Evolutionary conservation across 2,329 filamentous ascomycete genomes (phyloP), one percentile per base, ranked within the genome.

Genomic region (Grosmannia huntii): DNA sequence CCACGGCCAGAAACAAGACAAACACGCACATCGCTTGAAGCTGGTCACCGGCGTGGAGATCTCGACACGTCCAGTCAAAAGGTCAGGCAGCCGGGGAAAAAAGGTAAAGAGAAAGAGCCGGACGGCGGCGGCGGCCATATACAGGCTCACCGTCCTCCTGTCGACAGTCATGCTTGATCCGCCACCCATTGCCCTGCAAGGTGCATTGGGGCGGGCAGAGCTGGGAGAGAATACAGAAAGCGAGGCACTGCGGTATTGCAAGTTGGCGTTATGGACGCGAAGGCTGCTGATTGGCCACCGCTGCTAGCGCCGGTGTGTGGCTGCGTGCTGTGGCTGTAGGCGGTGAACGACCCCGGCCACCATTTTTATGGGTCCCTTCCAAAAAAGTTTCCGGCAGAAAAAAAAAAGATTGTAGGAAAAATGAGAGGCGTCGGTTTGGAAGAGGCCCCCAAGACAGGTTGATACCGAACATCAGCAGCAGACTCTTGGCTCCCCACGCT

Each of bases 21-120:
- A 16, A 2, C 9, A 33, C 86, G 72, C 79, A 95, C 91, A 77
- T 82, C 94, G 83, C 77, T 97, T 97, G 81, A 96, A 99, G 80
- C 92, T 96, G 66, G 90, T 96, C 53, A 97, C 87, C 46, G 94
- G 92, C 25, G 94, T 99, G 51, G 94, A 96, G 67, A 99, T 87
- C 77, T 99, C 94, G 66, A 96, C 94, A 68, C 94, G 87, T 63
- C 87, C 88, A 23, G 90, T 94, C 62, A 99, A 79, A 62, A 96
- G 79, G 69, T 90, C 85, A 56, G 92, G 89, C 48, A 99, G 78
- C 44, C 82, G 82, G 62, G 94, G 91, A 69, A 96, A 96, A 59
- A 84, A 77, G 60, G 85, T 77, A 69, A 90, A 91, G 57, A 97
- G 81, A 58, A 89, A 73, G 60, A 97, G 78, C 65, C 94, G 85